These are phyloP conservation scores for Penicillium sp. DNA, from an alignment of 2,329 filamentous ascomycete genomes.

Conservation along the genomic window DNA sequence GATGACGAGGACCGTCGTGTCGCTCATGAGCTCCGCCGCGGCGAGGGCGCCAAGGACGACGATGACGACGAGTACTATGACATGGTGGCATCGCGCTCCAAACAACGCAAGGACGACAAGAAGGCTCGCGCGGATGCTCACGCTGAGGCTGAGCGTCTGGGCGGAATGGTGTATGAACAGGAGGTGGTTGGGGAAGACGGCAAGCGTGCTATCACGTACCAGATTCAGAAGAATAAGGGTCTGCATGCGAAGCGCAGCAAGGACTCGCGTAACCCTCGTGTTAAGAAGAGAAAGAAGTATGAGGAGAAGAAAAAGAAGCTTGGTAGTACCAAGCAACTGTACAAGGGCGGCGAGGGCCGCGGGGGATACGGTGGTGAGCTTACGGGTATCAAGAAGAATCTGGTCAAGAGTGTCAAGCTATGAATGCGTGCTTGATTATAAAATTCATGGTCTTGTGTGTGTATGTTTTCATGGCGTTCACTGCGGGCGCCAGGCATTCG, in stretches of 20 bases:
- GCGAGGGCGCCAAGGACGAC: constrained; percentile 31
- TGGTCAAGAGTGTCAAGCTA: constrained; percentile 92
- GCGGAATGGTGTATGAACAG: constrained; percentile 60
- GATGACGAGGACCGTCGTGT: constrained; percentile 60
- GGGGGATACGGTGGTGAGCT: constrained; percentile 87
- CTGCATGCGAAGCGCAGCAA: constrained; percentile 86
- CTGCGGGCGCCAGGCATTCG: constrained; percentile 24
- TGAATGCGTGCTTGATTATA: constrained; percentile 41
- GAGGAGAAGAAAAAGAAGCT: constrained; percentile 98
- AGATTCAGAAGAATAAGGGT: constrained; percentile 97
- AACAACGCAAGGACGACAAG: constrained; percentile 65
- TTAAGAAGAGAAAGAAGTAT: constrained; percentile 97
- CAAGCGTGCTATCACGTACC: constrained; percentile 87
- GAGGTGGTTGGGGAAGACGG: constrained; percentile 74
- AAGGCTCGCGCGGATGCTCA: constrained; percentile 62
- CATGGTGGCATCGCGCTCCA: constrained; percentile 64
- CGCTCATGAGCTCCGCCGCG: constrained; percentile 49
- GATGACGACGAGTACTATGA: constrained; percentile 70
- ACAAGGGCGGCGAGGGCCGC: constrained; percentile 77
- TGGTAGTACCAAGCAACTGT: constrained; percentile 76
- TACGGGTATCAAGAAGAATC: constrained; percentile 89
- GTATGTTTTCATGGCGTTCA: constrained; percentile 21
- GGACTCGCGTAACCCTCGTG: constrained; percentile 87
- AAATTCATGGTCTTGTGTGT: constrained; percentile 19
- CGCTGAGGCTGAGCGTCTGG: constrained; percentile 52